Evolutionary conservation across 208 protist genomes (phyloP).

Genomic region (Leptomonas seymouri): DNA sequence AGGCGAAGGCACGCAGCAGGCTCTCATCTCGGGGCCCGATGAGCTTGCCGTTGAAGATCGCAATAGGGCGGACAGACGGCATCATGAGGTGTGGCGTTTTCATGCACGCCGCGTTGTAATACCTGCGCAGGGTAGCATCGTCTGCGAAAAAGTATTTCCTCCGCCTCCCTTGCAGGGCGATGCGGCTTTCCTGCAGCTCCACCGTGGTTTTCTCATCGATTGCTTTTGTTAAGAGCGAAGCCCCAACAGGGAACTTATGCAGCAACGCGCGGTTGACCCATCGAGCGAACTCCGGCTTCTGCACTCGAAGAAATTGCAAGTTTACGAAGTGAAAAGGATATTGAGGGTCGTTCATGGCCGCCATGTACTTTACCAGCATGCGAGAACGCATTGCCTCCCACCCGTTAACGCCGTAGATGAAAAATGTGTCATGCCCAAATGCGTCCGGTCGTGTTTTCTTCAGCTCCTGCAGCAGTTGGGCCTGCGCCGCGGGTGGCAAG

Average conservation of each 20-base stretch:
- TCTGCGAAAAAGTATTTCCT: slow-evolving; percentile 75
- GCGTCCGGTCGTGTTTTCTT: slow-evolving; percentile 54
- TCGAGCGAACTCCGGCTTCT: slow-evolving; percentile 52
- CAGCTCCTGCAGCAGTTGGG: slow-evolving; percentile 63
- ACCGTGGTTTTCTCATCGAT: not conserved
- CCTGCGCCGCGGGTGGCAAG: slow-evolving; percentile 42
- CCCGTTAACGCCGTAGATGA: slow-evolving; percentile 83
- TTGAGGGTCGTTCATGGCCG: slow-evolving; percentile 62
- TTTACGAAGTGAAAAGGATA: slow-evolving; percentile 93
- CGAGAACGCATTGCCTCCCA: slow-evolving; percentile 86
- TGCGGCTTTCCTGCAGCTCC: not conserved
- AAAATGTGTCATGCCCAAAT: slow-evolving; percentile 79
- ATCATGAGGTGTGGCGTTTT: slow-evolving; percentile 76
- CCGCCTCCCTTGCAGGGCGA: slow-evolving; percentile 10
- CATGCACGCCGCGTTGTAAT: slow-evolving; percentile 85
- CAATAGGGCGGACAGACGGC: slow-evolving; percentile 78
- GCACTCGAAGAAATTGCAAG: slow-evolving; percentile 59
- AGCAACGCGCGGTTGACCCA: slow-evolving; percentile 23
- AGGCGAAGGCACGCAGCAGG: slow-evolving; percentile 68
- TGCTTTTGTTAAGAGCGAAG: slow-evolving; percentile 20
- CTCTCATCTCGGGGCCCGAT: slow-evolving; percentile 80
- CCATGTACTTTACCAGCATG: slow-evolving; percentile 85
- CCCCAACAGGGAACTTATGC: slow-evolving; percentile 39
- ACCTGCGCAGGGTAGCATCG: slow-evolving; percentile 82
- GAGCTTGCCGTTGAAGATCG: slow-evolving; percentile 80